These are phyloP conservation scores for Eragrostis nindensis DNA, from an alignment of 176 grass and related monocot genomes.

Conservation along the genomic window DNA sequence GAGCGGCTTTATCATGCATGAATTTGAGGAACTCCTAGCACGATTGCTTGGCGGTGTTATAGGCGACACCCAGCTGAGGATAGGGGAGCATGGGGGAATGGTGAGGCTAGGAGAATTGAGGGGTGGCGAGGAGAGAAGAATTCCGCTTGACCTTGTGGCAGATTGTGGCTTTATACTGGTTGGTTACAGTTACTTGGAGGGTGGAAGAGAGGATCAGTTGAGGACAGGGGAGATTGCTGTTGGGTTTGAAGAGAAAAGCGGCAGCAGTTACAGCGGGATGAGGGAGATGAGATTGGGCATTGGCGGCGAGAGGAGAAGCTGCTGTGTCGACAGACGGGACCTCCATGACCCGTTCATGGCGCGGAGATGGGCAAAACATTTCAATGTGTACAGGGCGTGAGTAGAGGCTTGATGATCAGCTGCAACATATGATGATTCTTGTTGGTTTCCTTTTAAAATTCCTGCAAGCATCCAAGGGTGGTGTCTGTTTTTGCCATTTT, in stretches of 20 bases:
- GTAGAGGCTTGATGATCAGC: constrained; percentile 20
- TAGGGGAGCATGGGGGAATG: constrained; percentile 66
- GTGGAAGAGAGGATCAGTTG: constrained; percentile 62
- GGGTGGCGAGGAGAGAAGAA: constrained; percentile 87
- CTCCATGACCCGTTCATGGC: constrained; percentile 90
- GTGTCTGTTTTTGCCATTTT: constrained; percentile 12
- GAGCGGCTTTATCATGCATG: constrained; percentile 79
- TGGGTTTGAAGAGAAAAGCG: constrained; percentile 63
- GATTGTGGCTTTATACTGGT: constrained; percentile 71
- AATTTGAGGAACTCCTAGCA: constrained; percentile 86
- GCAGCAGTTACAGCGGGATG: constrained; percentile 21
- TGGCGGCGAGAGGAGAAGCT: constrained; percentile 61
- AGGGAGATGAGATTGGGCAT: constrained; percentile 47
- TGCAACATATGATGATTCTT: constrained; percentile 33
- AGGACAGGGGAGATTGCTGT: constrained; percentile 64
- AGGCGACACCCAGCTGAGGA: constrained; percentile 71
- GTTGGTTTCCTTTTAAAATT: constrained; percentile 48
- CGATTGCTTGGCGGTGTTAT: constrained; percentile 78
- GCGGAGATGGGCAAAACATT: constrained; percentile 88
- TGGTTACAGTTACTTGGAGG: constrained; percentile 77
- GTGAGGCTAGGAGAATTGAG: constrained; percentile 78
- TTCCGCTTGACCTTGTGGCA: constrained; percentile 60
- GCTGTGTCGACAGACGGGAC: constrained; percentile 62
- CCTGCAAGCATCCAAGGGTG: constrained; percentile 31
- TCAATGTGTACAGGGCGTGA: constrained; percentile 80